These are phyloP conservation scores for Corynascus novoguineensis DNA, from an alignment of 495 filamentous ascomycete genomes.

Conservation along the genomic window DNA sequence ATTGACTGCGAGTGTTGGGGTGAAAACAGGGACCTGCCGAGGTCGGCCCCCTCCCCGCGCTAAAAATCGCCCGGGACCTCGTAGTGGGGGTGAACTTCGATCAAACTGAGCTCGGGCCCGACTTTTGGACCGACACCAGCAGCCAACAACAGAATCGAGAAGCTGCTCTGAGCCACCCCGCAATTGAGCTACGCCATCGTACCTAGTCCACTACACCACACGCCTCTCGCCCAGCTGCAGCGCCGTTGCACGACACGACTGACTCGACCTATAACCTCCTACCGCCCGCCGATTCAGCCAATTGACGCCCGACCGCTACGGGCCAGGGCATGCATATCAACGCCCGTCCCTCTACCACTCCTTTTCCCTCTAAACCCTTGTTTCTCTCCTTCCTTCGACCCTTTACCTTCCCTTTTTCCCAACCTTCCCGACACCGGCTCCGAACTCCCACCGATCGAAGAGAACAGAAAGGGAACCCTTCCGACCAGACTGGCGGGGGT, in stretches of 20 bases:
- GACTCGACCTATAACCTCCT: constrained; percentile 2
- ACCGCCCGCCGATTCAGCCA: constrained; percentile 21
- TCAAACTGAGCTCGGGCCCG: constrained; percentile 14
- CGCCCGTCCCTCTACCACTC: constrained; percentile 1
- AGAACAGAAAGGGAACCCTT: neutral
- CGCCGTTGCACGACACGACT: constrained; percentile 15
- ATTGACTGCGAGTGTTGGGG: neutral
- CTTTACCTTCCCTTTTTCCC: neutral
- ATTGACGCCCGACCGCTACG: constrained; percentile 20
- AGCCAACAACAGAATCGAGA: constrained; percentile 4
- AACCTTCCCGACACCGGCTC: neutral
- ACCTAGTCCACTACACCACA: constrained; percentile 19
- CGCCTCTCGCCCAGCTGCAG: neutral
- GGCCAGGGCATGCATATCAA: constrained; percentile 13
- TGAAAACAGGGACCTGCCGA: neutral
- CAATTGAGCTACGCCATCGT: constrained; percentile 28
- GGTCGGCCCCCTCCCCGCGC: constrained; percentile 8
- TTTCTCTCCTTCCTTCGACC: neutral
- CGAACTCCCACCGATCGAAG: constrained; percentile 1
- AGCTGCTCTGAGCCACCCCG: constrained; percentile 33
- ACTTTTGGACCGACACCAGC: neutral
- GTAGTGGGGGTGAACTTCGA: constrained; percentile 16
- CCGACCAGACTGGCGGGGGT: constrained; percentile 21
- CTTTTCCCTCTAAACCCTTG: too few relatives aligned
- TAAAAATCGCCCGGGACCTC: neutral